These are phyloP conservation scores for Colletotrichum chrysophilum DNA, from an alignment of 2,329 filamentous ascomycete species.

Conservation along the genomic window DNA sequence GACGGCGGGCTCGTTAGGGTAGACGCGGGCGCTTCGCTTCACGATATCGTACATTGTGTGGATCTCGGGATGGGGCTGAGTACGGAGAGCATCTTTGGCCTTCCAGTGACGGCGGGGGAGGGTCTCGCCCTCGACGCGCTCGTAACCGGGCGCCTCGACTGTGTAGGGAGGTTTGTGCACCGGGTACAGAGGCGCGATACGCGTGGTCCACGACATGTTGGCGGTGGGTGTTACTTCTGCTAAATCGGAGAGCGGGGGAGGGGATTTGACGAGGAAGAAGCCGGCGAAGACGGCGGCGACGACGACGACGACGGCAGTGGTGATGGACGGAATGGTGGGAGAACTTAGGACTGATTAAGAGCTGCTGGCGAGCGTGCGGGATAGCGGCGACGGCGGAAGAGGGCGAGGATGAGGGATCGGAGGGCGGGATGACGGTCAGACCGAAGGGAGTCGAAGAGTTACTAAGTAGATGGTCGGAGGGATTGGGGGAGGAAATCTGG, in stretches of 20 bases:
- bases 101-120: slow-evolving; percentile 77
- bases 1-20: slow-evolving; percentile 68
- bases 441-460: not conserved
- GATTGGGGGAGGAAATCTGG: not conserved
- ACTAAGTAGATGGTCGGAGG: not conserved
- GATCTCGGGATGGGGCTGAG: slow-evolving; percentile 71
- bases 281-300: not conserved
- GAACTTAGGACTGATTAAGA: not conserved
- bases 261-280: not conserved
- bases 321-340: slow-evolving; percentile 15
- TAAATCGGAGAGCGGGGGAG: not conserved
- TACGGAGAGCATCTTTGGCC: slow-evolving; percentile 73
- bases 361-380: not conserved
- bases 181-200: slow-evolving; percentile 59
- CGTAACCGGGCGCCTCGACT: slow-evolving; percentile 71
- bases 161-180: slow-evolving; percentile 77
- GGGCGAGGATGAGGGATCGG: not conserved
- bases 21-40: slow-evolving; percentile 67
- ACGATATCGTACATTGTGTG: slow-evolving; percentile 82
- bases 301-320: slow-evolving; percentile 1
- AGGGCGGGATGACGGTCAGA: not conserved
- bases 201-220: slow-evolving; percentile 43
- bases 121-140: slow-evolving; percentile 80
- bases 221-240: not conserved
- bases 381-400: not conserved